Evolutionary conservation across 768 basidiomycete genomes (phyloP).

Genomic region (Collybia nuda): DNA sequence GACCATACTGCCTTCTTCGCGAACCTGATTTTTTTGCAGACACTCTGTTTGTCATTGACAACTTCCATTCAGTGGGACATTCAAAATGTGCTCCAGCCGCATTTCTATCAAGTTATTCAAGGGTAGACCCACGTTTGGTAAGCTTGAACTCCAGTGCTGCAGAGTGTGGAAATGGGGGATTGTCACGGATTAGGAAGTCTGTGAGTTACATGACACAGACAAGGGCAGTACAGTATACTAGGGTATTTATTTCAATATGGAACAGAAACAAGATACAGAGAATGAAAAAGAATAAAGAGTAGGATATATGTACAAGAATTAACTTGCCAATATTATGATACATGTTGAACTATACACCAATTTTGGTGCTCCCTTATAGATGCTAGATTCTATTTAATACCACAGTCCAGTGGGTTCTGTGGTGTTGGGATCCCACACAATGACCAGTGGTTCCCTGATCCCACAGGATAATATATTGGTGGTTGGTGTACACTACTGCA

Average conservation of each 20-base stretch:
- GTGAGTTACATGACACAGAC: too few species aligned
- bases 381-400: too few species aligned
- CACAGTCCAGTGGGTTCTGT: too few species aligned
- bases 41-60: constrained; percentile 22
- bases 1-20: constrained; percentile 22
- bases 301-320: too few species aligned
- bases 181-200: not conserved
- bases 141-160: not conserved
- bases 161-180: not conserved
- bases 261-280: not conserved
- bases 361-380: too few species aligned
- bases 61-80: not conserved
- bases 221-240: not conserved
- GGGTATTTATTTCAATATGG: not conserved
- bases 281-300: not conserved
- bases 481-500: too few species aligned
- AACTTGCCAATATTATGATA: too few species aligned
- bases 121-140: not conserved
- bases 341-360: too few species aligned
- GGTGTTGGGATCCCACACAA: too few species aligned
- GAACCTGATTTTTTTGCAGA: constrained; percentile 28
- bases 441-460: too few species aligned
- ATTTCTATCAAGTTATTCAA: not conserved
- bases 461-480: too few species aligned
- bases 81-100: not conserved